Percentiles rank a stretch among this genome's conserved stretches.
Conservation (phyloP, 331 rosid genomes). For the Prunus yedoensis region DNA sequence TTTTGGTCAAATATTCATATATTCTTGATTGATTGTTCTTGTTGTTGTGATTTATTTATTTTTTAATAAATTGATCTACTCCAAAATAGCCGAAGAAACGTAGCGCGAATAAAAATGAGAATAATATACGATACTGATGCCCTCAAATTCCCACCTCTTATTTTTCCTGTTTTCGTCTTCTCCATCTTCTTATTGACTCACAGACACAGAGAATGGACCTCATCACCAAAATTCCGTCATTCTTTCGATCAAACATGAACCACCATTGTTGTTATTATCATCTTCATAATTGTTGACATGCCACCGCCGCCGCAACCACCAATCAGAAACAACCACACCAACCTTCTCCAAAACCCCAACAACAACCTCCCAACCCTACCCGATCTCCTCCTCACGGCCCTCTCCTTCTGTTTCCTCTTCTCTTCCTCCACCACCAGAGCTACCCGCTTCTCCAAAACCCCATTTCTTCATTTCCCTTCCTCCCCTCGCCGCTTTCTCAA, state of each 20-base stretch:
- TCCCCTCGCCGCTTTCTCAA: slow-evolving; percentile 60
- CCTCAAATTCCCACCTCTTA: slow-evolving; percentile 3
- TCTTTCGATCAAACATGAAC: background rate
- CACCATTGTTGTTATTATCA: no score
- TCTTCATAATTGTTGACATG: slow-evolving; percentile 30
- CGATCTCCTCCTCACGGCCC: slow-evolving; percentile 60
- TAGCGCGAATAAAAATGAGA: no score
- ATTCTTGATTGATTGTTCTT: no score
- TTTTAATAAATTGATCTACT: no score
- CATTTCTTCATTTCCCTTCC: slow-evolving; percentile 39
- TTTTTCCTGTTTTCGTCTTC: background rate
- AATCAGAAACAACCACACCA: slow-evolving; percentile 35
- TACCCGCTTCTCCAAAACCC: slow-evolving; percentile 30
- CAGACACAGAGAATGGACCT: background rate
- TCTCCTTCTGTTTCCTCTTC: slow-evolving; percentile 65
- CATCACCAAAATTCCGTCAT: background rate
- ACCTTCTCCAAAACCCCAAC: slow-evolving; percentile 17
- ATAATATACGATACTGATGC: no score
- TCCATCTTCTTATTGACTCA: background rate
- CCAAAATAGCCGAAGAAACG: no score
- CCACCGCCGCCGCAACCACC: slow-evolving; percentile 43
- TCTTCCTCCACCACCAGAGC: slow-evolving; percentile 40
- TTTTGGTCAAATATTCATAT: no score
- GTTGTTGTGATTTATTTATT: no score
- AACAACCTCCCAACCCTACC: slow-evolving; percentile 43